A percentile compares a stretch with the other conserved stretches of the same genome.
Conservation (phyloP, 169 alveolate genomes). For the Babesia ovis region DNA sequence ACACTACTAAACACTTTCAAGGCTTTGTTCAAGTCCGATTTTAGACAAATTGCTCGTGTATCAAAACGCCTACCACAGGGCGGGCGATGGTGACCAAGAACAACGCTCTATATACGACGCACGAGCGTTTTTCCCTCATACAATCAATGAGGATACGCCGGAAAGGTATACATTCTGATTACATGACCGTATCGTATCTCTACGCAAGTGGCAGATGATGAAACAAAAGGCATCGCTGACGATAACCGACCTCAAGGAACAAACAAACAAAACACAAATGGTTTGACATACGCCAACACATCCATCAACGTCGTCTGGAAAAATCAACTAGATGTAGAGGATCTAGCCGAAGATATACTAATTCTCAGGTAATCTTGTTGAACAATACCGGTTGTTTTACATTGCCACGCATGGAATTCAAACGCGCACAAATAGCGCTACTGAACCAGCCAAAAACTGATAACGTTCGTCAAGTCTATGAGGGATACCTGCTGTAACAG, state of each 20-base stretch:
- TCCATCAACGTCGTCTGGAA: background rate
- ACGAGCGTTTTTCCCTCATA: conserved; percentile 4
- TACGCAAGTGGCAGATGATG: background rate
- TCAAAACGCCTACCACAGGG: background rate
- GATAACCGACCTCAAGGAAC: background rate
- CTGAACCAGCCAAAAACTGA: too few species aligned
- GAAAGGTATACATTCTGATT: background rate
- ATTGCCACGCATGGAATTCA: background rate
- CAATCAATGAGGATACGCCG: background rate
- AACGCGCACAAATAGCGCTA: background rate
- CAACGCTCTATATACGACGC: conserved; percentile 8
- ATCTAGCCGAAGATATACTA: too few species aligned
- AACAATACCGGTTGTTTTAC: background rate
- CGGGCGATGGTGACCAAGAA: conserved; percentile 28
- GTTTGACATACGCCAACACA: background rate
- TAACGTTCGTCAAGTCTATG: too few species aligned
- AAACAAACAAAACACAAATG: background rate
- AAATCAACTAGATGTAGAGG: too few species aligned
- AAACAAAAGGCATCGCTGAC: background rate
- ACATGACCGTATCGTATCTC: too few species aligned
- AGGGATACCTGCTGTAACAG: background rate
- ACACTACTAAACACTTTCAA: background rate
- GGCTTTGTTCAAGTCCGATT: background rate
- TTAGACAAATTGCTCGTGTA: background rate
- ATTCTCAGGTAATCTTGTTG: background rate